Evolutionary conservation across 192 early-diverging fungal genomes (phyloP), one percentile per base, ranked within the genome.

Genomic region (Coemansia sp.): DNA sequence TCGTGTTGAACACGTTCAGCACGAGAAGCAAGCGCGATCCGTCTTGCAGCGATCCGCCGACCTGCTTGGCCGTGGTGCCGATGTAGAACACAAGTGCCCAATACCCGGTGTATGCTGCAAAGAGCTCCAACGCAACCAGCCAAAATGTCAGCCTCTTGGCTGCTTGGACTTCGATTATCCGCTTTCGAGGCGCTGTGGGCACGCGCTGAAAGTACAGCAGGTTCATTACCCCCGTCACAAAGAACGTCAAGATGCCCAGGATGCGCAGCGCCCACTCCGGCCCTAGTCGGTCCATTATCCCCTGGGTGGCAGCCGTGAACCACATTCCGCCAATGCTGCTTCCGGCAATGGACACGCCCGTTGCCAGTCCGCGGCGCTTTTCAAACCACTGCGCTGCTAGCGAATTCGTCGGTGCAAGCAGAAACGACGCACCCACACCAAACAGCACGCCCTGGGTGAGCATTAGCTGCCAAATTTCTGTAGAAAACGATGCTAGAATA

Each of bases 381-480:
- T 62, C 54, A 59, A 89, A 90, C 85, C 86, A 93, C 56, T 90
- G 85, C 4, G 80, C 56, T 3, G 85, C 78, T 4, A 87, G 78
- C 10, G 80, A 75, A 28, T 88, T 75, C 19, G 78, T 81, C 0
- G 87, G 87, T 12, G 87, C 81, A 38, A 83, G 84, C 12, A 85
- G 45, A 29, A 93, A 64, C 8, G 80, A 80, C 12, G 77, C 64
- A 5, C 88, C 89, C 20, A 88, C 55, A 3, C 91, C 91, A 64
- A 87, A 84, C 52, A 93, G 35, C 5, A 89, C 54, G 8, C 86
- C 87, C 60, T 90, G 89, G 1, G 88, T 82, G 25, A 89, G 56
- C 38, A 87, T 79, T 5, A 91, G 61, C 39, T 91, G 88, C 87
- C 87, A 89, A 1, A 86, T 61, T 26, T 76, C 9, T 1, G 31